These are phyloP conservation scores for Phaeomoniella chlamydospora DNA, from an alignment of 2,329 filamentous ascomycete genomes.

Conservation along the genomic window DNA sequence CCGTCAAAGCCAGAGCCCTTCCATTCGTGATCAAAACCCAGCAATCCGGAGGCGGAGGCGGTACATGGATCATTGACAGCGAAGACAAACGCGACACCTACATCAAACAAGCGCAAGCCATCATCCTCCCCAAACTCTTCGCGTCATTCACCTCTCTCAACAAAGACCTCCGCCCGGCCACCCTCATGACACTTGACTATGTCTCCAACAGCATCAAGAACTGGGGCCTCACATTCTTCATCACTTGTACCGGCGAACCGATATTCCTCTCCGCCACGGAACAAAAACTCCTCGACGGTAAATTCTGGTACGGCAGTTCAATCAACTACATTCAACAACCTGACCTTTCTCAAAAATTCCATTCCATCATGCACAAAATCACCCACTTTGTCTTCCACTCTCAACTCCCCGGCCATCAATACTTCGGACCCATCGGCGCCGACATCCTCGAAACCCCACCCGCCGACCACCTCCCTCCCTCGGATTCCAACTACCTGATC, in stretches of 20 bases:
- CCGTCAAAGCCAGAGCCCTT: neutral
- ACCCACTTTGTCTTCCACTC: no score
- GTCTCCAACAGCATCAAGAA: neutral
- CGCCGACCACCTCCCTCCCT: no score
- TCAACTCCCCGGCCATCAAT: neutral
- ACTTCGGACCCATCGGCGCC: neutral
- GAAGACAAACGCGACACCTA: neutral
- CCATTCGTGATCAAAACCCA: neutral
- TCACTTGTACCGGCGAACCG: neutral
- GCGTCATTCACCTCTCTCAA: neutral
- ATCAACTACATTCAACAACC: neutral
- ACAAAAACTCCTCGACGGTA: neutral
- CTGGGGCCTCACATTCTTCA: neutral
- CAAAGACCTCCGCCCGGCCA: neutral
- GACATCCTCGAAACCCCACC: neutral
- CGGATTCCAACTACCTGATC: neutral
- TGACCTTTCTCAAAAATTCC: neutral
- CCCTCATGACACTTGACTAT: neutral
- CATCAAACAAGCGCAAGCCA: neutral
- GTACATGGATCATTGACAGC: neutral
- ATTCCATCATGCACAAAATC: neutral
- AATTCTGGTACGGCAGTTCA: neutral
- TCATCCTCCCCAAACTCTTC: neutral
- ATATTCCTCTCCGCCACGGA: neutral
- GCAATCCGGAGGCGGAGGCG: neutral